These are phyloP conservation scores for Alternaria triticimaculans DNA, from an alignment of 2,329 filamentous ascomycete species.

Conservation along the genomic window DNA sequence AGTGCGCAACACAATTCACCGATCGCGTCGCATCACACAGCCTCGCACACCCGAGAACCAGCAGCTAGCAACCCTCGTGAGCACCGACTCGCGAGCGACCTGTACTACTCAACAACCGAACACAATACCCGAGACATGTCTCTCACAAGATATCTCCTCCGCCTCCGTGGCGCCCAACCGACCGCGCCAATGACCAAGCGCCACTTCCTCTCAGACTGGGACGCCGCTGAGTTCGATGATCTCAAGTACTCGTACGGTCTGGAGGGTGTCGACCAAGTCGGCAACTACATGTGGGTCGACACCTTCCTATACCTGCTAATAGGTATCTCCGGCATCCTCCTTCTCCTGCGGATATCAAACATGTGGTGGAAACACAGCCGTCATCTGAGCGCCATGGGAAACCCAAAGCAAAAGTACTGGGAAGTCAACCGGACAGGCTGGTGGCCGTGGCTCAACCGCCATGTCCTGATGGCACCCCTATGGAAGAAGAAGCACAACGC, in stretches of 20 bases:
- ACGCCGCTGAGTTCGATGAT: constrained; percentile 34
- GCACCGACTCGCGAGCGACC: constrained; percentile 8
- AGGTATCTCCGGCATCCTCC: constrained; percentile 44
- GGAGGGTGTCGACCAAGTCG: constrained; percentile 55
- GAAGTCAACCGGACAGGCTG: constrained; percentile 52
- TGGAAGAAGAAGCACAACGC: constrained; percentile 78
- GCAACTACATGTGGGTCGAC: constrained; percentile 57
- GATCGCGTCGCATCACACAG: constrained; percentile 3
- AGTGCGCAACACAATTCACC: constrained; percentile 19
- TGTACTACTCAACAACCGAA: constrained; percentile 10
- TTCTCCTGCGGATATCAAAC: constrained; percentile 51
- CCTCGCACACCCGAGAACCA: constrained; percentile 3
- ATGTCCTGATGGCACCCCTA: constrained; percentile 74
- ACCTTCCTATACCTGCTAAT: constrained; percentile 49
- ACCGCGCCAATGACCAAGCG: constrained; percentile 23
- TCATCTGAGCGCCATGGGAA: constrained; percentile 54
- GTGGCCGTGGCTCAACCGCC: constrained; percentile 68
- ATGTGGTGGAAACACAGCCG: constrained; percentile 55
- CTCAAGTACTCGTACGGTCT: constrained; percentile 54
- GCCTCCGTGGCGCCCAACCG: constrained; percentile 28
- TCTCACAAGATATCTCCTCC: constrained; percentile 33
- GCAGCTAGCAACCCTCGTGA: constrained; percentile 3
- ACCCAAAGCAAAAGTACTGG: constrained; percentile 54
- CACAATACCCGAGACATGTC: constrained; percentile 18
- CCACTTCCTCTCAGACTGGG: constrained; percentile 40